Conservation (phyloP, 208 protist genomes). For the Angomonas desouzai region DNA sequence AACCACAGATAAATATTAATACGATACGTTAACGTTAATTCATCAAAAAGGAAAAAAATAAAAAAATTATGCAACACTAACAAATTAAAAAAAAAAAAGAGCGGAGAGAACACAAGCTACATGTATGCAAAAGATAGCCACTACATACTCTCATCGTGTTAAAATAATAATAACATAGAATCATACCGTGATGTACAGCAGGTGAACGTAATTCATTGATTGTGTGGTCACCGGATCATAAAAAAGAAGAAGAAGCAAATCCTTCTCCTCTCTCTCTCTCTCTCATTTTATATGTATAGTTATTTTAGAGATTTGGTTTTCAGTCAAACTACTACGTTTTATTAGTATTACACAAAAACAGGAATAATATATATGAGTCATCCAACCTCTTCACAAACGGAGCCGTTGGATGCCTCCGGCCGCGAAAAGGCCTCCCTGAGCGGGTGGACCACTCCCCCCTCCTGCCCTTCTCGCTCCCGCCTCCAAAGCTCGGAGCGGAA, state of each 20-base stretch:
- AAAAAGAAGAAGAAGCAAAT: too few relatives aligned
- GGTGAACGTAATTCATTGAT: too few relatives aligned
- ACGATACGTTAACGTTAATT: constrained; percentile 4
- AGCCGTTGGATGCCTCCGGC: background rate
- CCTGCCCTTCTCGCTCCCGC: background rate
- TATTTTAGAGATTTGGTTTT: too few relatives aligned
- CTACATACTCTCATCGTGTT: too few relatives aligned
- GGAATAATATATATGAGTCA: background rate
- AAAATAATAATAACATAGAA: too few relatives aligned
- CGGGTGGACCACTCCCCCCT: constrained; percentile 1
- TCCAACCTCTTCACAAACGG: background rate
- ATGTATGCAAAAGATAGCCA: too few relatives aligned
- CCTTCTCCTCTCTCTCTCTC: too few relatives aligned
- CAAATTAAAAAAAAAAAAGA: background rate
- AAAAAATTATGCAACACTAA: background rate
- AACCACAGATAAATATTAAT: too few relatives aligned
- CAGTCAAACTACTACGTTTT: too few relatives aligned
- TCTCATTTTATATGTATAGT: too few relatives aligned
- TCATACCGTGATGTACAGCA: too few relatives aligned
- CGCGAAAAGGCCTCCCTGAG: background rate
- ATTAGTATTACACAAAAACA: constrained; percentile 12
- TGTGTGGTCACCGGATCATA: too few relatives aligned
- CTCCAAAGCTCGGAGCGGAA: background rate
- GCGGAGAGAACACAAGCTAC: background rate
- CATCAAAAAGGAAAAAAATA: background rate